A percentile compares a stretch with the other conserved stretches of the same genome.
Conservation (phyloP, 495 filamentous ascomycete species). For the Penicillium tannophilum region DNA sequence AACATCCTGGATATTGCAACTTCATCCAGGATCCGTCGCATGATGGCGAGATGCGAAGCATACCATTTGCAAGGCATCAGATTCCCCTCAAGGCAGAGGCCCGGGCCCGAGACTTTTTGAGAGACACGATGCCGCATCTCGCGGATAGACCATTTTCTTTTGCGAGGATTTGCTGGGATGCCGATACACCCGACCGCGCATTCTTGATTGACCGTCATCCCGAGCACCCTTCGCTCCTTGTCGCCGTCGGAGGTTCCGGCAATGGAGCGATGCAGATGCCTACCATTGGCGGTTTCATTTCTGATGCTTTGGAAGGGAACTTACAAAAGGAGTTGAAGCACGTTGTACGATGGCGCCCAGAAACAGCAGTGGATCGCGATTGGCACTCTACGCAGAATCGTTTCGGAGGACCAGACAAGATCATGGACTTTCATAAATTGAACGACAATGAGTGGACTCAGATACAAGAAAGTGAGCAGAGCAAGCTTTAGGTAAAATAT, state of each 20-base stretch:
- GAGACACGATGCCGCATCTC: conserved; percentile 54
- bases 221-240: conserved; percentile 39
- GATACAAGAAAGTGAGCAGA: conserved; percentile 14
- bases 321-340: conserved; percentile 40
- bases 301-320: conserved; percentile 46
- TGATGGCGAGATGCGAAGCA: conserved; percentile 30
- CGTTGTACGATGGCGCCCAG: conserved; percentile 54
- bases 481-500: conserved; percentile 7
- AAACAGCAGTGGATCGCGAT: conserved; percentile 46
- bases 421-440: conserved; percentile 53
- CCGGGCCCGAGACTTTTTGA: conserved; percentile 44
- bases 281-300: conserved; percentile 49
- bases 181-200: conserved; percentile 53
- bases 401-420: conserved; percentile 42
- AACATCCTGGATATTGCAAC: conserved; percentile 59
- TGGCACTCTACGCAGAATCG: conserved; percentile 54
- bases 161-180: conserved; percentile 57
- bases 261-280: conserved; percentile 56
- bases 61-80: conserved; percentile 51
- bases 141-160: conserved; percentile 48
- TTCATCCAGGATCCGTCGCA: conserved; percentile 27
- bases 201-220: conserved; percentile 52
- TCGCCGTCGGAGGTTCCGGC: conserved; percentile 54
- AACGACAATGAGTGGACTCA: conserved; percentile 39
- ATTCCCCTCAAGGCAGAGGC: conserved; percentile 49